Evolutionary conservation across 495 filamentous ascomycete species (phyloP), one percentile per base, ranked within the genome.

Genomic region (Aeminium ludgeri): DNA sequence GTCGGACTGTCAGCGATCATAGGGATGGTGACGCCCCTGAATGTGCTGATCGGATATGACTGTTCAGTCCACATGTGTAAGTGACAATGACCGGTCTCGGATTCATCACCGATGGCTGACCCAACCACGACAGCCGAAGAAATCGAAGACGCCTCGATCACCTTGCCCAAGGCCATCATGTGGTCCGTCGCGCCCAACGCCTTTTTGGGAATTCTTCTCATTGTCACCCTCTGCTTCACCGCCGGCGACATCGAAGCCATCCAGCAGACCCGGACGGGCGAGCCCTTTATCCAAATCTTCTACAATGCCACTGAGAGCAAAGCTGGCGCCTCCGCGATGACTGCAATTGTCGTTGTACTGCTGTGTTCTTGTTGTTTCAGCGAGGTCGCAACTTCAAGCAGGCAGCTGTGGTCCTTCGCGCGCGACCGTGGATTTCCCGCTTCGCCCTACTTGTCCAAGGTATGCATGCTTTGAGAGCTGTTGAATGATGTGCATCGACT

Each of bases 231-330:
- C 6, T 34, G 32, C 31, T 52, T 52, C 42, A 52, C 45, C 15
- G 2, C 38, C 8, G 49, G 50, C 43, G 34, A 53, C 35, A 12
- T 46, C 20, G 33, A 39, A 25, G 46, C 30, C 12, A 43, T 48
- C 13, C 17, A 30, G 6, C 20, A 23, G 6, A 43, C 33, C 10
- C 20, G 28, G 5, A 46, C 48, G 4, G 48, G 43, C 13, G 65
- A 73, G 2, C 73, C 74, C 0, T 63, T 76, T 32, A 48, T 74
- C 29, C 61, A 68, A 25, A 60, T 76, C 1, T 73, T 70, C 52
- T 57, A 66, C 44, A 65, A 74, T 40, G 70, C 66, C 0, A 51
- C 68, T 1, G 48, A 56, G 0, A 67, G 56, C 38, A 60, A 59
- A 18, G 63, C 63, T 4, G 73, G 65, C 6, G 65, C 74, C 0